Base-by-base conservation (phyloP, 805 yeast species). In the Barnettozyma wickerhamii region DNA sequence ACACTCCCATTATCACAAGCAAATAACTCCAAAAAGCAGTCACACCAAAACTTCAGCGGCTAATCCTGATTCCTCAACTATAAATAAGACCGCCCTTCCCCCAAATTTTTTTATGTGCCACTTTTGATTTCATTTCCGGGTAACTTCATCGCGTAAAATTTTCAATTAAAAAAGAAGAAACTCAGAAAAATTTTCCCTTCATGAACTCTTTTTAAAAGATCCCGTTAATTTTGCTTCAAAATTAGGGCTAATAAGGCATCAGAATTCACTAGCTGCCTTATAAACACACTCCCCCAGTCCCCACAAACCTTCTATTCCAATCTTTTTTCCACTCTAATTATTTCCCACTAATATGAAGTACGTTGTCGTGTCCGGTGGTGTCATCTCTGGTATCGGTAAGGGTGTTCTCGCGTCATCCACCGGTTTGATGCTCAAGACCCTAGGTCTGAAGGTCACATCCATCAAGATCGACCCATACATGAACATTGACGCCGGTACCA, bases 351-450 rank as follows among this genome's bases (percentile, higher is more conserved):
- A n/a, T n/a, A n/a, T 93, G 98, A 93, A 93, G 69, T 93, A 89
- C 96, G 98, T 93, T 58, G 95, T 93, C 58, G 99, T 93, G 35
- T 90, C 98, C 45, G 99, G 99, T 65, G 99, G 99, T 77, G 99
- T 93, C 56, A 93, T 93, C 55, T 86, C 96, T 56, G 99, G 99
- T 69, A 93, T 93, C 63, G 99, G 99, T 64, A 93, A 93, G 65
- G 99, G 99, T 66, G 99, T 93, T 48, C 74, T 84, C 45, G 99
- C 99, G 46, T 89, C 97, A 27, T 88, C 97, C 46, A 93, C 98
- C 26, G 99, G 99, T 46, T 79, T 93, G 68, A 66, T 93, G 50
- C 76, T 93, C 66, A 93, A 93, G 66, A 90, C 99, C 30, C 69
- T 87, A 44, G 99, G 99, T 46, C 75, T 85, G 58, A 82, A 95